Evolutionary conservation across 139 green algal genomes (phyloP), one percentile per base, ranked within the genome.

Genomic region (Haematococcus lacustris): DNA sequence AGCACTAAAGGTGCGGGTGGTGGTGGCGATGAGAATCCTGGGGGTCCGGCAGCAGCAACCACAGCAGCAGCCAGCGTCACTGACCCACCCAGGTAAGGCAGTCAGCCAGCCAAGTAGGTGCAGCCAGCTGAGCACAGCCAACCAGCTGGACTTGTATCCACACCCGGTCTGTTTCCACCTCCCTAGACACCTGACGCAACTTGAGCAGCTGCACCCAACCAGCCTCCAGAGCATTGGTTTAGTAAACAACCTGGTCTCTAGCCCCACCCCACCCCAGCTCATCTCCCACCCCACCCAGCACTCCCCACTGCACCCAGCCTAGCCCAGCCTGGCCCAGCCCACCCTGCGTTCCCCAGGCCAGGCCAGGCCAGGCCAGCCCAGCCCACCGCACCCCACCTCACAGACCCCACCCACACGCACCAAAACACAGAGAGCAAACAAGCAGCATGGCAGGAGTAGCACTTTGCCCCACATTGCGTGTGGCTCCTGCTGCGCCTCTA

Each of bases 1-100:
- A 51, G 67, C 86, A 35, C 63, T 81, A 41, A 94, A 87, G n/a
- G 69, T 86, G 7, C 90, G 78, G 50, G 89, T 84, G 38, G 73
- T 78, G 33, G 80, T 76, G 13, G 86, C 74, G 13, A 94, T 73
- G 7, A 74, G 80, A 39, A 94, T 85, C 61, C 81, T 66, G 67
- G 5, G 73, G 50, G 21, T 70, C 1, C 74, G 88, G 63, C 88
- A 84, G 62, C 85, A 74, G 9, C 66, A 68, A 6, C 69, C 47
- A n/a, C 83, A 30, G 34, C 63, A 23, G 33, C 51, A 61, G 38
- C 78, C 34, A 57, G 40, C 23, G 87, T 73, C 39, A 88, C 50
- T 47, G 74, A 87, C 43, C 80, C 57, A 4, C 87, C 41, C 2
- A 93, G 57, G 1, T 77, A 71, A 4, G 83, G 78, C 39, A 92